Conservation (phyloP, 2,329 filamentous ascomycete species). For the Teratosphaeria gauchensis region DNA sequence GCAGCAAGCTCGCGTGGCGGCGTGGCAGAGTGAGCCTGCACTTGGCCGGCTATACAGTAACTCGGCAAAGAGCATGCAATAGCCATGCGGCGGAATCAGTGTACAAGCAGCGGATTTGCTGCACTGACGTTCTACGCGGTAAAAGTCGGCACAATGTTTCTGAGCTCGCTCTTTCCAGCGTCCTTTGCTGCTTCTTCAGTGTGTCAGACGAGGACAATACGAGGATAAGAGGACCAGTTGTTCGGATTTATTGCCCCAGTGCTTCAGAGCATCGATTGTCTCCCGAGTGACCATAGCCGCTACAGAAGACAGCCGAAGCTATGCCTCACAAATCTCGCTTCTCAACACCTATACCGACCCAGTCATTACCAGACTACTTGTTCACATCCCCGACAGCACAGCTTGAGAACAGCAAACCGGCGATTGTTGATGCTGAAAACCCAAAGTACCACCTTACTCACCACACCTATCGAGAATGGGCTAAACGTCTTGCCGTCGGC, state of each 20-base stretch:
- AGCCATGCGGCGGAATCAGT: not conserved
- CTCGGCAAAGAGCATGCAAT: not conserved
- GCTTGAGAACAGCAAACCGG: constrained; percentile 27
- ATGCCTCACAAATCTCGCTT: constrained; percentile 47
- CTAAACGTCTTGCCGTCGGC: constrained; percentile 63
- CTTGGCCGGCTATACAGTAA: not conserved
- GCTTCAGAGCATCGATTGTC: no score
- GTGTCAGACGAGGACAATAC: no score
- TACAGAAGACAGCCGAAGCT: not conserved
- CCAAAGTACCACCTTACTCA: constrained; percentile 60
- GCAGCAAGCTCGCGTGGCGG: not conserved
- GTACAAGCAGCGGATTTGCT: no score
- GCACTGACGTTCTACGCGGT: not conserved
- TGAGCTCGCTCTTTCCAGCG: not conserved
- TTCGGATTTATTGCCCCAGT: no score
- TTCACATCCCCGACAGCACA: constrained; percentile 40
- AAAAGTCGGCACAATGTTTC: not conserved
- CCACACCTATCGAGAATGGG: constrained; percentile 56
- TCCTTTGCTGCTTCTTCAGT: not conserved
- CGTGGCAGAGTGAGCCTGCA: not conserved
- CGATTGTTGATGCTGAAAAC: constrained; percentile 55
- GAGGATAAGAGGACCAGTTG: no score
- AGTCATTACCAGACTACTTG: constrained; percentile 38
- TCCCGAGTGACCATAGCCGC: not conserved
- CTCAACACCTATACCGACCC: constrained; percentile 36